Base-by-base conservation (phyloP, 176 grass and related monocot species). In the Aechmea fasciata region DNA sequence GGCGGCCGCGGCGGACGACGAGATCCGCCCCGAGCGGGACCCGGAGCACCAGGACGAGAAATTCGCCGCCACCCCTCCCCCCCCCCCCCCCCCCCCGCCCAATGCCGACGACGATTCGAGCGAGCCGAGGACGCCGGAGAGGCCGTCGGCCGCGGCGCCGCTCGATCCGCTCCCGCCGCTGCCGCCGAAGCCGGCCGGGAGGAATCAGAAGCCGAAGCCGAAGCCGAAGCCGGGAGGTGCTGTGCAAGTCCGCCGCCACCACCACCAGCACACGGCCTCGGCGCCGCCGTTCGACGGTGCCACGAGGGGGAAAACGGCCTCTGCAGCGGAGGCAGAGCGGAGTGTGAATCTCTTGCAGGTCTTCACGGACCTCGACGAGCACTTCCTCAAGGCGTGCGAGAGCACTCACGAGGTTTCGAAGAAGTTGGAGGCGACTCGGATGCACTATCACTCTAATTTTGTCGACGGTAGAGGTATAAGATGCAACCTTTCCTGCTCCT, bases 391-490 rank as follows among this genome's bases (percentile, higher is more conserved):
- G 68, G 90, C 90, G 0, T 99, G 90, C 0, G 82, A 99, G 84
- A 94, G 95, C 23, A 51, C 90, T 0, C 74, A 80, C 13, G 95
- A 90, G 76, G 95, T 99, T 11, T 99, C 84, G 20, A 94, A 88
- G 69, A 77, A 78, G 67, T 82, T 99, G 22, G 95, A 99, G 75
- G 95, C 95, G 15, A 99, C 89, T 73, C 68, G 95, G 78, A 90
- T 94, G 95, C 95, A 99, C 78, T 99, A 99, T 49, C 95, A 99
- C 82, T 99, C 95, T 71, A 99, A 93, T 82, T 99, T 90, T 67
- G 84, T 68, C 11, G 87, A 99, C 72, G 90, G 79, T 24, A 74
- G 90, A 90, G 89, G 93, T 99, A 72, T 64, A 63, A 48, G 7
- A 74, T 50, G 63, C 23, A 52, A 10, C 73, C 68, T 63, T 52